Conservation (phyloP, 23 red algal species). For the Gracilariopsis chorda region DNA sequence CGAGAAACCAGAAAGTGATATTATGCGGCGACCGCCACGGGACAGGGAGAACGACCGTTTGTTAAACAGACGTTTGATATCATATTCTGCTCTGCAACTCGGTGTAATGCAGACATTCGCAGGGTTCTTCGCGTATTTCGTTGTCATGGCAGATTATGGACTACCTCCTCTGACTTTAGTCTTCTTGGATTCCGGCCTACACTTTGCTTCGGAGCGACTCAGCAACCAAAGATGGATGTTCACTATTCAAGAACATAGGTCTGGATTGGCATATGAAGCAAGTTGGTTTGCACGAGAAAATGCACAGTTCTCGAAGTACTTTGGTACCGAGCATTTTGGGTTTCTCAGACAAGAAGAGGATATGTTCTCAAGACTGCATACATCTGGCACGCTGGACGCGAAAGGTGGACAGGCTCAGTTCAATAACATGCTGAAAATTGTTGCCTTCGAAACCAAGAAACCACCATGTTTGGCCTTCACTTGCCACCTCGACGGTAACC, state of each 20-base stretch:
- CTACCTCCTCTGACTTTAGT: conserved; percentile 29
- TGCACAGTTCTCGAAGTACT: conserved; percentile 37
- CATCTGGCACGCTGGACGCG: not conserved
- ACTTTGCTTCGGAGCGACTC: conserved; percentile 44
- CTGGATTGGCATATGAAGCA: conserved; percentile 38
- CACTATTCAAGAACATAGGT: conserved; percentile 13
- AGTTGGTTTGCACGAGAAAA: conserved; percentile 35
- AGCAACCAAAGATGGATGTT: conserved; percentile 65
- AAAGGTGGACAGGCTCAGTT: conserved; percentile 25
- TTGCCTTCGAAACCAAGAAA: conserved; percentile 47
- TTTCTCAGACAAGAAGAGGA: conserved; percentile 44
- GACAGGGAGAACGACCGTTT: conserved; percentile 16
- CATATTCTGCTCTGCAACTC: conserved; percentile 51
- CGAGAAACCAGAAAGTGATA: conserved; percentile 52
- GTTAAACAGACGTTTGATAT: conserved; percentile 48
- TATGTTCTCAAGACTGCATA: conserved; percentile 3
- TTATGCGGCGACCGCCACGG: conserved; percentile 64
- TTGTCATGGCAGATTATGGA: conserved; percentile 59
- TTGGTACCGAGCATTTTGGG: not conserved
- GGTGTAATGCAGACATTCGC: conserved; percentile 63
- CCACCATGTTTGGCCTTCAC: conserved; percentile 59
- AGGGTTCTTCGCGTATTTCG: conserved; percentile 67
- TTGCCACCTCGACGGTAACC: not conserved
- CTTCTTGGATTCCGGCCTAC: conserved; percentile 3
- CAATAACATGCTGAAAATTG: conserved; percentile 75